Evolutionary conservation across 805 yeast species (phyloP).

Genomic region (Ogataea minuta): DNA sequence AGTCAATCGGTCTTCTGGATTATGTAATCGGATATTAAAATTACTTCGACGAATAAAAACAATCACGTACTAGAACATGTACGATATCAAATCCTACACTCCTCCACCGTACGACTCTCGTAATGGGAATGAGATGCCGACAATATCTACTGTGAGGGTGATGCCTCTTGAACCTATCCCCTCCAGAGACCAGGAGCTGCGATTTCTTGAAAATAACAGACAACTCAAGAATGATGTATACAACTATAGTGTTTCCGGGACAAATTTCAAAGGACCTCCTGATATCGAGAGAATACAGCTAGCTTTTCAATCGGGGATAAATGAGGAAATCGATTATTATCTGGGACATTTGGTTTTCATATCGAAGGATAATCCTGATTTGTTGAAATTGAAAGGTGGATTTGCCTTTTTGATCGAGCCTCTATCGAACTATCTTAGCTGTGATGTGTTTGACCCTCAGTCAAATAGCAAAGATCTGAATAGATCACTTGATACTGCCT

Average conservation of each 20-base stretch:
- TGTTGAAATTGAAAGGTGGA: slow-evolving; percentile 40
- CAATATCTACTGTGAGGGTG: slow-evolving; percentile 15
- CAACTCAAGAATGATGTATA: slow-evolving; percentile 31
- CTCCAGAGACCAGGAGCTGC: slow-evolving; percentile 34
- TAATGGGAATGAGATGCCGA: slow-evolving; percentile 7
- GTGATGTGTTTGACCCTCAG: slow-evolving; percentile 17
- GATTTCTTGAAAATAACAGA: slow-evolving; percentile 31
- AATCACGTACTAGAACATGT: slow-evolving; percentile 10
- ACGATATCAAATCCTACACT: slow-evolving; percentile 16
- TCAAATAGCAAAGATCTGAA: slow-evolving; percentile 27
- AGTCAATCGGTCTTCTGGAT: no score
- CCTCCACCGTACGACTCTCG: slow-evolving; percentile 15
- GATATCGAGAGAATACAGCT: slow-evolving; percentile 64
- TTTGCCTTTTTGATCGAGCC: slow-evolving; percentile 41
- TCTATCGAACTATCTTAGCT: slow-evolving; percentile 23
- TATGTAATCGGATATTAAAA: no score
- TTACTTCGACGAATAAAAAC: slow-evolving; percentile 5
- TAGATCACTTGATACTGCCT: slow-evolving; percentile 45
- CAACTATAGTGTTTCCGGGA: slow-evolving; percentile 34
- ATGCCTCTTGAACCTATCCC: slow-evolving; percentile 34
- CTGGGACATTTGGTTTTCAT: slow-evolving; percentile 50
- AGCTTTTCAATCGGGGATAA: slow-evolving; percentile 65
- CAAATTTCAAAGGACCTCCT: slow-evolving; percentile 53
- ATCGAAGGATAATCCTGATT: slow-evolving; percentile 39
- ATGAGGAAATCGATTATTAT: slow-evolving; percentile 71